Base-by-base conservation (phyloP, 345 rosid species). In the Arabidopsis arenosa region DNA sequence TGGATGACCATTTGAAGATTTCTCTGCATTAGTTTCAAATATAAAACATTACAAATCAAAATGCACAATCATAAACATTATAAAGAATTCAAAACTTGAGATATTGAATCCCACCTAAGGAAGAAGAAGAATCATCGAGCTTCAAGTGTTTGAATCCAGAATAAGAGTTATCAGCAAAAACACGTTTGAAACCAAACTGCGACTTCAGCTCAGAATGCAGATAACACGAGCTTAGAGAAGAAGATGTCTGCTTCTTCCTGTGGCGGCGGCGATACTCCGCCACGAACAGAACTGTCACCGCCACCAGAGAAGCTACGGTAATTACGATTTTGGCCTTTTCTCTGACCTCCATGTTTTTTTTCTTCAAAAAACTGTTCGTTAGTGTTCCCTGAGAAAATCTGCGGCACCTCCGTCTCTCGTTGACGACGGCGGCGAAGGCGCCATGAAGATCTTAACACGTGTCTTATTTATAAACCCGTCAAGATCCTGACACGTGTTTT, bases 121-220 rank as follows among this genome's bases (percentile, higher is more conserved):
- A 65, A n/a, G 77, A 72, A 51, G 77, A 72, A 51, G 81, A 49
- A 45, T 73, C 82, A 7, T 65, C 73, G 30, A 73, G 53, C 79
- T 84, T 85, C 61, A 87, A 80, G 80, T 90, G 97, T 79, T 85
- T 91, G 84, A 90, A 93, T 12, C 76, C 85, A 78, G 92, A 85
- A 60, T 83, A 91, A n/a, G 94, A 88, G 75, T 93, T 93, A 71
- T 93, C 98, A 0, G 97, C 91, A 63, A 90, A 81, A 72, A 90
- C 84, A 18, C 93, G 88, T 83, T 88, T 90, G 85, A 91, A 93
- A 17, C 74, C 35, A 49, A 75, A 63, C 81, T 93, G 98, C 0
- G 94, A 94, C 81, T 88, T 91, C 14, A 52, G 74, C 6, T 87
- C 89, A n/a, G 90, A 73, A 49, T 84, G 92, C 43, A 93, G 82